These are phyloP conservation scores for Lactifluus piperatus DNA, from an alignment of 768 basidiomycete genomes.

Conservation along the genomic window DNA sequence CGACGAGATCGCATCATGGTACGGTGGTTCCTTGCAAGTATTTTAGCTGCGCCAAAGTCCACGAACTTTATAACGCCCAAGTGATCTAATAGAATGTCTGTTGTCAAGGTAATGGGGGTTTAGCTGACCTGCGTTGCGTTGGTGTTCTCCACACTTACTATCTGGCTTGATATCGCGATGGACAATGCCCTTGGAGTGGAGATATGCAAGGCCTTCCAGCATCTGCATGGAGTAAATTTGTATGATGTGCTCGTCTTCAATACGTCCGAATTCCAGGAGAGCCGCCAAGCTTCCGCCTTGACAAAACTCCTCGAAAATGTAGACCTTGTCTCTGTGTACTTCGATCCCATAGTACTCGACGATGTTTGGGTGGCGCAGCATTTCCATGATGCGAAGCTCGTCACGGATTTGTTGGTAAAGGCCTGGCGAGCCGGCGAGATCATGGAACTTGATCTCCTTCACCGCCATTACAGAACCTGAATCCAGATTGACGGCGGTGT, in stretches of 20 bases:
- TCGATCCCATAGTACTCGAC: constrained; percentile 99
- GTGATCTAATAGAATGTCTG: constrained; percentile 90
- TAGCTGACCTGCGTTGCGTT: background rate
- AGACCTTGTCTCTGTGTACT: constrained; percentile 96
- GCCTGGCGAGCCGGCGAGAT: constrained; percentile 78
- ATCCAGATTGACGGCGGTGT: constrained; percentile 93
- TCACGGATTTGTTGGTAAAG: constrained; percentile 91
- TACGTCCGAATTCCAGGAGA: constrained; percentile 83
- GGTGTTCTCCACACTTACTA: constrained; percentile 49
- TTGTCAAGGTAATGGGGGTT: background rate
- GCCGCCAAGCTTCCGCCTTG: constrained; percentile 89
- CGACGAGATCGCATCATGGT: constrained; percentile 69
- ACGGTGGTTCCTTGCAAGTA: constrained; percentile 83
- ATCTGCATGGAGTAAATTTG: constrained; percentile 97
- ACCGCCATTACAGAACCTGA: constrained; percentile 96
- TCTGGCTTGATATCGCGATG: constrained; percentile 99
- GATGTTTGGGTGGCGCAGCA: constrained; percentile 94
- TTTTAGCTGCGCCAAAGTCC: constrained; percentile 96
- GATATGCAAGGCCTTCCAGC: constrained; percentile 87
- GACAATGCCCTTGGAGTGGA: constrained; percentile 86
- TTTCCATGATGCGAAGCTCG: constrained; percentile 95
- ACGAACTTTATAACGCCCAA: constrained; percentile 92
- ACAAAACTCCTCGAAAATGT: constrained; percentile 98
- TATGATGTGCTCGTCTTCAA: constrained; percentile 94
- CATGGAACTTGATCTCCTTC: constrained; percentile 97